These are phyloP conservation scores for Rachicladosporium sp. DNA, from an alignment of 2,329 filamentous ascomycete species.

Conservation along the genomic window DNA sequence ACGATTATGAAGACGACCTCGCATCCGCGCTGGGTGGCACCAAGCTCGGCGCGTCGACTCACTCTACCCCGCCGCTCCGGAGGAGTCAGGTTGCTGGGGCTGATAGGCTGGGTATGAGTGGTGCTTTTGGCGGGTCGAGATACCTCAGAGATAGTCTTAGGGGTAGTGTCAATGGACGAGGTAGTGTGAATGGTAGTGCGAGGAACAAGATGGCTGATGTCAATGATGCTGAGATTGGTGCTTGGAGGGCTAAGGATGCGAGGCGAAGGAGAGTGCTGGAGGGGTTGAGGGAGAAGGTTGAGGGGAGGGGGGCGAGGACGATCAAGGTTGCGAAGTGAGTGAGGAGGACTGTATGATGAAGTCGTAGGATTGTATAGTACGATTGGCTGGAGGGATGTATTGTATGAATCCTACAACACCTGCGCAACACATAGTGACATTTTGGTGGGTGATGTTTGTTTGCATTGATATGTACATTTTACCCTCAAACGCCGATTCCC, in stretches of 20 bases:
- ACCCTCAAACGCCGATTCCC: conserved; percentile 3
- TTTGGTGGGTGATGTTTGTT: background rate
- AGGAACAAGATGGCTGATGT: conserved; percentile 29
- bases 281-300: conserved; percentile 26
- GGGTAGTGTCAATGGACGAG: background rate
- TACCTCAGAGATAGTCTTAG: background rate
- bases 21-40: conserved; percentile 16
- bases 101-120: conserved; percentile 23
- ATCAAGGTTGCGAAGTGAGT: conserved; percentile 2
- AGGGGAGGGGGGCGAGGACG: conserved; percentile 7
- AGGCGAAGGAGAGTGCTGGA: conserved; percentile 27
- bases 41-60: conserved; percentile 7
- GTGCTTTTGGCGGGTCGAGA: conserved; percentile 14
- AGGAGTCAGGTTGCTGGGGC: too few relatives aligned
- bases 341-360: background rate
- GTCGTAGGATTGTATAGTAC: too few relatives aligned
- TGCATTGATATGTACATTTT: conserved; percentile 12
- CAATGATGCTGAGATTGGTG: conserved; percentile 28
- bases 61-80: too few relatives aligned
- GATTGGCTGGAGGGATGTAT: too few relatives aligned
- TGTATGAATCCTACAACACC: background rate
- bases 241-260: conserved; percentile 20
- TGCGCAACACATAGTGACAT: background rate
- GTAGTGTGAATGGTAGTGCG: background rate
- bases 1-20: conserved; percentile 23